Evolutionary conservation across 2,329 filamentous ascomycete genomes (phyloP).

Genomic region (Plectosphaerella plurivora): DNA sequence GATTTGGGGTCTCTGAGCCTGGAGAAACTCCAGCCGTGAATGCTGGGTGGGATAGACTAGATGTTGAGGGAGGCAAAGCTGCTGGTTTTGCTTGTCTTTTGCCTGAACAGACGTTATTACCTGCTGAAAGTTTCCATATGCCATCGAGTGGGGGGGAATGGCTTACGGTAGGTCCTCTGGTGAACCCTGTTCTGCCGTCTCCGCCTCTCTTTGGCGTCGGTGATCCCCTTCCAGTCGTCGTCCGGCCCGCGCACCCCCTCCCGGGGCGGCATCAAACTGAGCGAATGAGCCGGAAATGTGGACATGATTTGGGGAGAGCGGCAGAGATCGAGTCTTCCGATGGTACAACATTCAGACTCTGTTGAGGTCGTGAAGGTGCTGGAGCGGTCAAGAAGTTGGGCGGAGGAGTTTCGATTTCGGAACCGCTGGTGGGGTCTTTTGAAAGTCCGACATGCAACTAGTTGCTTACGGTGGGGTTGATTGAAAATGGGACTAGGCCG

Average conservation of each 20-base stretch:
- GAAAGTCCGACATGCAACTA: background rate
- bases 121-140: background rate
- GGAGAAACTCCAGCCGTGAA: constrained; percentile 3
- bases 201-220: constrained; percentile 14
- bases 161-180: constrained; percentile 9
- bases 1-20: background rate
- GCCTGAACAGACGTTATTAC: background rate
- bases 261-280: background rate
- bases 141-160: background rate
- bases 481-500: background rate
- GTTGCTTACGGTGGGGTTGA: background rate
- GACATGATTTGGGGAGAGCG: too few species aligned
- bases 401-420: too few species aligned
- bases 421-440: too few species aligned
- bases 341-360: too few species aligned
- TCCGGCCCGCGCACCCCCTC: background rate
- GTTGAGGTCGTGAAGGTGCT: too few species aligned
- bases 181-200: constrained; percentile 11
- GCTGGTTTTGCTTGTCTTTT: background rate
- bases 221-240: constrained; percentile 29
- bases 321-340: too few species aligned
- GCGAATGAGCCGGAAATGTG: background rate
- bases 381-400: too few species aligned
- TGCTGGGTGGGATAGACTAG: background rate
- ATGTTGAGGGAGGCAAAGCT: background rate